Base-by-base conservation (phyloP, 2,329 filamentous ascomycete genomes). In the Bipolaris sorokiniana region DNA sequence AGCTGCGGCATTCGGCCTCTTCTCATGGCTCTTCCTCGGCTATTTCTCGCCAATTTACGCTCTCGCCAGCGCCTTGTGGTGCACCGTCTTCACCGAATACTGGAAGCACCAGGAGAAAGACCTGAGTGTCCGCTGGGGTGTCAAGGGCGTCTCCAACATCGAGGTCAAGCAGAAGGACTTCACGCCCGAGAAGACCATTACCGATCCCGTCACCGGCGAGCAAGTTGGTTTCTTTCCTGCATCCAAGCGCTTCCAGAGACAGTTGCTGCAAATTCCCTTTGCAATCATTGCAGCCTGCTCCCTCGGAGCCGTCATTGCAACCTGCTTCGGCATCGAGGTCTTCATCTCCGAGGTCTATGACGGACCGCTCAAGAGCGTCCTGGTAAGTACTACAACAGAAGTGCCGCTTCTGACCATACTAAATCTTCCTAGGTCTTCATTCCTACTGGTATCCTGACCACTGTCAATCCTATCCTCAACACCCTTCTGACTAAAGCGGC, bases 21-120 rank as follows among this genome's bases (percentile, higher is more conserved):
- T 85, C 1, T 86, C 89, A 11, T 97, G 92, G 90, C 76, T 93
- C 28, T 80, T 96, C n/a, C 81, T 97, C 0, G 92, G 92, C 7
- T 86, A 89, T 55, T 98, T 92, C 77, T 97, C 93, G 1, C 85
- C 88, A 55, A 77, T 92, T 48, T 97, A 96, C 68, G 91, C 90
- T 13, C 76, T 93, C 1, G 82, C 89, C 42, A 93, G 89, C 71
- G 89, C 88, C 33, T 79, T 97, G n/a, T 97, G 93, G 91, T 75
- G 89, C 55, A 88, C 95, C 2, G 80, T 94, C 46, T 97, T 97
- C 72, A 90, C 96, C 54, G 94, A 98, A 74, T 97, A 90, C 77
- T 98, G 94, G 94, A 97, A 96, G 79, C 90, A 94, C 68, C 91
- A 96, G 75, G 92, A 98, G 76, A 82, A 88, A 1, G 93, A 98